These are phyloP conservation scores for Mucor mucedo DNA, from an alignment of 371 early-diverging fungal genomes.

Conservation along the genomic window DNA sequence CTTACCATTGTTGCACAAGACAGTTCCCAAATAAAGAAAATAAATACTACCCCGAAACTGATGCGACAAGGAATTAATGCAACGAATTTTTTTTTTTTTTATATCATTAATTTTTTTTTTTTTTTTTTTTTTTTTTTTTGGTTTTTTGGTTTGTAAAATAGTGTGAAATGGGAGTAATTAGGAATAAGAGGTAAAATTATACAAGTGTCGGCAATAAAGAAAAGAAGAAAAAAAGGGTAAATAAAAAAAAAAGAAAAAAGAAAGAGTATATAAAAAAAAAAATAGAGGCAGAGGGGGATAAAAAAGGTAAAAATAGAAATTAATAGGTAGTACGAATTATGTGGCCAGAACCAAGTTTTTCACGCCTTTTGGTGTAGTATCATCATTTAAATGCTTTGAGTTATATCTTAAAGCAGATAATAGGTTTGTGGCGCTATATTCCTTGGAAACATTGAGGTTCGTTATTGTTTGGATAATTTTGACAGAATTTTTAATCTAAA, in stretches of 20 bases:
- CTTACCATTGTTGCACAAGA: no score
- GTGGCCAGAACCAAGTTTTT: slow-evolving; percentile 61
- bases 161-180: no score
- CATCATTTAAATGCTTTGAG: slow-evolving; percentile 82
- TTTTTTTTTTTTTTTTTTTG: no score
- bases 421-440: slow-evolving; percentile 62
- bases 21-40: no score
- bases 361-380: slow-evolving; percentile 77
- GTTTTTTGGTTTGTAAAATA: background rate
- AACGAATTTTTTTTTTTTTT: no score
- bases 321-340: slow-evolving; percentile 9
- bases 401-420: slow-evolving; percentile 80
- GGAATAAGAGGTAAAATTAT: no score
- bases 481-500: slow-evolving; percentile 70
- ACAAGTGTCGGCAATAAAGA: no score
- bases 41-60: no score
- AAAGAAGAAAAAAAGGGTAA: background rate
- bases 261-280: background rate
- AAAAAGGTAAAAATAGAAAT: slow-evolving; percentile 7
- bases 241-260: background rate
- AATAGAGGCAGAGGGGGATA: background rate
- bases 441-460: slow-evolving; percentile 25
- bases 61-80: no score
- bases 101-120: no score
- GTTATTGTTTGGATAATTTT: slow-evolving; percentile 70